Evolutionary conservation across 768 basidiomycete genomes (phyloP).

Genomic region (Pholiota conissans): DNA sequence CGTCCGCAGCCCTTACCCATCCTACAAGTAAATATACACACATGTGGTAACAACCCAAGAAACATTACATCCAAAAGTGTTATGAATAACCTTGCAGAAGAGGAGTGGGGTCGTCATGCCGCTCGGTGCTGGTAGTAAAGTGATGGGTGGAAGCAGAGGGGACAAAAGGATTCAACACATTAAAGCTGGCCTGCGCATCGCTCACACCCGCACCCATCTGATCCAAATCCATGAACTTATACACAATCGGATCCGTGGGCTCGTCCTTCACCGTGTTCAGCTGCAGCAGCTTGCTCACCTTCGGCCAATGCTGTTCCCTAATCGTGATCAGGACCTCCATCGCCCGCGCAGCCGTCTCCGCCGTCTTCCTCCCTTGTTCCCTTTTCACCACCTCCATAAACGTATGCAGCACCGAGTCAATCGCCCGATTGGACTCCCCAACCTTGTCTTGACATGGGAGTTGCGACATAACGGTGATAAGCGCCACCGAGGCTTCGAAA

Average conservation of each 20-base stretch:
- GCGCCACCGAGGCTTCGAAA: slow-evolving; percentile 47
- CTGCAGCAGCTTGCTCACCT: slow-evolving; percentile 6
- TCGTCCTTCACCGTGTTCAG: slow-evolving; percentile 17
- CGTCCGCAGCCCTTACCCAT: background rate
- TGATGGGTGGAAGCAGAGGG: background rate
- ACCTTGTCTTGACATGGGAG: slow-evolving; percentile 37
- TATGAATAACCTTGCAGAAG: background rate
- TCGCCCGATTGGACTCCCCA: slow-evolving; percentile 34
- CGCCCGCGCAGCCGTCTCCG: slow-evolving; percentile 39
- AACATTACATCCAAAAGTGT: background rate
- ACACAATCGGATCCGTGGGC: slow-evolving; percentile 12
- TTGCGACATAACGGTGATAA: slow-evolving; percentile 41
- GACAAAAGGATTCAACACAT: background rate
- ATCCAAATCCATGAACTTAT: slow-evolving; percentile 9
- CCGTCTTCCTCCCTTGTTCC: slow-evolving; percentile 31
- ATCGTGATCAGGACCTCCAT: slow-evolving; percentile 34
- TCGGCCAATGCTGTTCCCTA: slow-evolving; percentile 17
- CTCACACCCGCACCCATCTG: background rate
- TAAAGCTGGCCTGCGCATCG: background rate
- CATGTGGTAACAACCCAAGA: background rate
- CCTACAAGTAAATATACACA: background rate
- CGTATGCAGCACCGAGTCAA: slow-evolving; percentile 37
- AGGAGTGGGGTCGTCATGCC: background rate
- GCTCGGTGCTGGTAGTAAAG: background rate
- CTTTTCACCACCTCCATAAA: slow-evolving; percentile 34